These are phyloP conservation scores for Calonectria crousiana DNA, from an alignment of 2,329 filamentous ascomycete genomes.

Conservation along the genomic window DNA sequence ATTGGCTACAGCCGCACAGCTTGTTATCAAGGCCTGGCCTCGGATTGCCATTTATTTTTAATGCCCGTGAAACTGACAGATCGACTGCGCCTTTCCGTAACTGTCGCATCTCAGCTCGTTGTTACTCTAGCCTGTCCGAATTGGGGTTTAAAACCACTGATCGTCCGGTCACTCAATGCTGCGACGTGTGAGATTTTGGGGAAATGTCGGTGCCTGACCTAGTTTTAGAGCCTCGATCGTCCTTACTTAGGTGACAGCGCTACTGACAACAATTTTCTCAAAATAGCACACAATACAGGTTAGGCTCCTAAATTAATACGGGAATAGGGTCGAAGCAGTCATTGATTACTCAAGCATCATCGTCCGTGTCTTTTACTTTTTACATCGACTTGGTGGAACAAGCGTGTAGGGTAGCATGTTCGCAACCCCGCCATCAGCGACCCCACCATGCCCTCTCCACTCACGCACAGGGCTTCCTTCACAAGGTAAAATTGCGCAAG, in stretches of 20 bases:
- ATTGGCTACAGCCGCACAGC: not conserved
- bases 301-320: not conserved
- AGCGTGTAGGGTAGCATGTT: not conserved
- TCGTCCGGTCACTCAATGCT: not conserved
- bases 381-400: not conserved
- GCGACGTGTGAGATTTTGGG: conserved; percentile 1
- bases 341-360: not conserved
- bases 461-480: not conserved
- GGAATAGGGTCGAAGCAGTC: not conserved
- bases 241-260: not conserved
- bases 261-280: not conserved
- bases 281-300: not conserved
- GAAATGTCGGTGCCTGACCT: not conserved
- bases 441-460: not conserved
- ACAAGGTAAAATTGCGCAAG: not conserved
- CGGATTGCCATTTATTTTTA: not conserved
- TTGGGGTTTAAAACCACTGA: too few relatives aligned
- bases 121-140: not conserved
- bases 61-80: not conserved
- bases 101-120: not conserved
- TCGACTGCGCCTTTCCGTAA: not conserved
- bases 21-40: not conserved
- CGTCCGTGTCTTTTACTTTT: not conserved
- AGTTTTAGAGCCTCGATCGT: not conserved
- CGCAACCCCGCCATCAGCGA: not conserved